phyloP scores from a whole-genome alignment of 2,329 filamentous ascomycete species.

The Nemania sp. region DNA sequence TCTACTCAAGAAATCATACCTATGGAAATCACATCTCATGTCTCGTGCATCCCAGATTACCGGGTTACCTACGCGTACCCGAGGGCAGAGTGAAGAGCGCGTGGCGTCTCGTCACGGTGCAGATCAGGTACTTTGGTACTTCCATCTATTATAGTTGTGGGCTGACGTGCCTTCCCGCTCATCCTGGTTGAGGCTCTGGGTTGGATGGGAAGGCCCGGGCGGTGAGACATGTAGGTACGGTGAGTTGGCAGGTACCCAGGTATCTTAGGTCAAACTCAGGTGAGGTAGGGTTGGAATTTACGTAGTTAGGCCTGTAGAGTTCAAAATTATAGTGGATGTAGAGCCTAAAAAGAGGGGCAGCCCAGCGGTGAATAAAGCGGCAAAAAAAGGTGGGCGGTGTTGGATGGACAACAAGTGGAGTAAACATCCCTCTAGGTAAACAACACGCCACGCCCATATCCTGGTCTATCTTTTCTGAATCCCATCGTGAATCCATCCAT shows the following conservation, averaged over 20 bases:
- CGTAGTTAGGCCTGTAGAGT: neutral
- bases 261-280: neutral
- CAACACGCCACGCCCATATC: conserved; percentile 27
- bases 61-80: no score
- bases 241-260: neutral
- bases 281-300: neutral
- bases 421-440: conserved; percentile 7
- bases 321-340: neutral
- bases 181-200: conserved; percentile 2
- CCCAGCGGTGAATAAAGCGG: neutral
- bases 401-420: conserved; percentile 16
- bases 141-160: neutral
- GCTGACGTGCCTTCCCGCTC: neutral
- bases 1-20: no score
- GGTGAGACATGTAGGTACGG: neutral
- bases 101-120: neutral
- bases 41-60: no score
- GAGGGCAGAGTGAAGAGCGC: no score
- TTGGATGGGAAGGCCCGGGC: neutral
- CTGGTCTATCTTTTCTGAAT: conserved; percentile 1
- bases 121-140: conserved; percentile 4
- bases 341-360: conserved; percentile 6
- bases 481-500: conserved; percentile 22
- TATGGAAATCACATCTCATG: no score
- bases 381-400: conserved; percentile 5